Evolutionary conservation across 2,329 filamentous ascomycete species (phyloP), one percentile per base, ranked within the genome.

Genomic region (Nemania sp.): DNA sequence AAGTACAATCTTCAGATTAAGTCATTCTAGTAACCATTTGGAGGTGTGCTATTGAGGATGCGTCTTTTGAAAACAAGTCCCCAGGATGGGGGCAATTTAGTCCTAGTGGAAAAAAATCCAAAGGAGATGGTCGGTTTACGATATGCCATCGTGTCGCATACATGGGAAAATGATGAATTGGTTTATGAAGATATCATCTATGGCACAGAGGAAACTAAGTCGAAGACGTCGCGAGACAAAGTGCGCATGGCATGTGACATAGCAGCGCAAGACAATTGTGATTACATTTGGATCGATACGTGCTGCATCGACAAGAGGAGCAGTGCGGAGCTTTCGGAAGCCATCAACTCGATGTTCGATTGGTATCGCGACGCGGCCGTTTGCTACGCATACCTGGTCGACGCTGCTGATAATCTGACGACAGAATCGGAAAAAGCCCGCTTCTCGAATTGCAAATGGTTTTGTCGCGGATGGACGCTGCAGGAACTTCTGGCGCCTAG

Each of bases 401-500:
- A 49, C 26, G n/a, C n/a, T n/a, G n/a, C n/a, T n/a, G n/a, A n/a
- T n/a, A n/a, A n/a, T n/a, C 14, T 39, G 22, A 22, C 44, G 22
- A 8, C 15, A 14, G 23, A 26, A n/a, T 8, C 24, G 3, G 34
- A 31, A 31, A 11, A 22, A 26, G 6, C 46, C 11, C 37, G n/a
- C 11, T 37, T n/a, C 22, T 36, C 4, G 15, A 15, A 24, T 17
- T 42, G 56, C 58, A 9, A 40, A 42, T 31, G 52, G 58, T 4
- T 61, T 47, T 9, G 39, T 14, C 37, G 47, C 12, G 46, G 46
- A 4, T 64, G 60, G 60, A 62, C 61, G 44, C 39, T 61, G 1
- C 56, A 61, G 11, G 60, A 62, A 15, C 17, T 48, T 7, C 23
- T 42, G 7, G 61, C 65, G 22, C 60, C 65, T 5, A 8, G 24